These are phyloP conservation scores for Globisporangium heterothallicum DNA, from an alignment of 352 stramenopile genomes.

Conservation along the genomic window DNA sequence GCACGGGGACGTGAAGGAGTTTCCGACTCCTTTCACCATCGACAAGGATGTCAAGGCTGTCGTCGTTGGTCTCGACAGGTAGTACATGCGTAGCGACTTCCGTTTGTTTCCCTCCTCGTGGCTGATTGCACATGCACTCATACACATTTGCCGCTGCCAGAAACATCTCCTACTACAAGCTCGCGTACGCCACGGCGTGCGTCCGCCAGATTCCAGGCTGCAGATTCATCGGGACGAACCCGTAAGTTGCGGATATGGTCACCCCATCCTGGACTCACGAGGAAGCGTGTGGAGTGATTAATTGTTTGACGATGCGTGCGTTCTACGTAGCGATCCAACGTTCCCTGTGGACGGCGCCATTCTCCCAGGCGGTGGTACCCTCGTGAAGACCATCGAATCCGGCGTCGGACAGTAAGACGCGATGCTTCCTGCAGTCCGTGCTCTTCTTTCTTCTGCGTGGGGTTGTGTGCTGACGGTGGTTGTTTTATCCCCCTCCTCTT, in stretches of 20 bases:
- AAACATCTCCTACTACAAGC: conserved; percentile 82
- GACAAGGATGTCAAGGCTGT: conserved; percentile 70
- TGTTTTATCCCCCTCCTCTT: neutral
- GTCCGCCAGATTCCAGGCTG: conserved; percentile 67
- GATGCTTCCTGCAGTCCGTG: neutral
- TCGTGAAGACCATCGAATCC: conserved; percentile 66
- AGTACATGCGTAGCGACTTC: too few relatives aligned
- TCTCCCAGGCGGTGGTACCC: conserved; percentile 59
- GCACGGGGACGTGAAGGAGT: conserved; percentile 58
- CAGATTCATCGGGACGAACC: conserved; percentile 80
- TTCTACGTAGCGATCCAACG: conserved; percentile 50
- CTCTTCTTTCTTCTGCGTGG: neutral
- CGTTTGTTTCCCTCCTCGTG: neutral
- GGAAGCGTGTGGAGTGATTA: too few relatives aligned
- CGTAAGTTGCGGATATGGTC: conserved; percentile 34
- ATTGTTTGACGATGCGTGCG: conserved; percentile 4
- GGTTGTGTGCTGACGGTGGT: neutral
- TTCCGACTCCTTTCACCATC: conserved; percentile 62
- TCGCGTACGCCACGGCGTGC: conserved; percentile 72
- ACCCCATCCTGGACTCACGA: too few relatives aligned
- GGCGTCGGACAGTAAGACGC: conserved; percentile 50
- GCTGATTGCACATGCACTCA: too few relatives aligned
- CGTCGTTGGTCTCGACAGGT: conserved; percentile 78
- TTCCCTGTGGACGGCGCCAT: conserved; percentile 73
- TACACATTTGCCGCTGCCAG: too few relatives aligned